Evolutionary conservation across 345 rosid genomes (phyloP).

Genomic region (Acer yangbiense): DNA sequence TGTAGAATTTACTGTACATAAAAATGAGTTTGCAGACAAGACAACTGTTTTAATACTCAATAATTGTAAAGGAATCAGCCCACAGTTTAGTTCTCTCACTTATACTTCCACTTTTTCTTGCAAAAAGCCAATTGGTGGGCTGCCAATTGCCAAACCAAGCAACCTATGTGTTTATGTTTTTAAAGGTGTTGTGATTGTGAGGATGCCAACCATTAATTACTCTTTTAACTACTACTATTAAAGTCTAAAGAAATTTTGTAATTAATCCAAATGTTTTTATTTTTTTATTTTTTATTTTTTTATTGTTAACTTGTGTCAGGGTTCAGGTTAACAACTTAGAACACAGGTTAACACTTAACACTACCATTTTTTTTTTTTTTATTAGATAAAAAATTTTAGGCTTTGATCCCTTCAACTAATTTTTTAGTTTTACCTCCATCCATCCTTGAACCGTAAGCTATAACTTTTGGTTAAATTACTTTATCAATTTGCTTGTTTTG

Average conservation of each 20-base stretch:
- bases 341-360: too few species aligned
- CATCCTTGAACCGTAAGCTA: background rate
- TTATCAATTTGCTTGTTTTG: too few species aligned
- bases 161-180: background rate
- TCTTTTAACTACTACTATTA: too few species aligned
- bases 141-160: background rate
- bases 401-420: background rate
- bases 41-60: conserved; percentile 17
- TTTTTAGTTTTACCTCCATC: background rate
- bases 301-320: too few species aligned
- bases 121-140: conserved; percentile 4
- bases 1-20: background rate
- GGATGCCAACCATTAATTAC: background rate
- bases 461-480: too few species aligned
- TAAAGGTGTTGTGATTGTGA: background rate
- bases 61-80: background rate
- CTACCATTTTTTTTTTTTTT: too few species aligned
- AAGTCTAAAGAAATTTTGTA: background rate
- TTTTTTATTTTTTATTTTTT: too few species aligned
- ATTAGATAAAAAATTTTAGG: background rate
- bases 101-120: background rate
- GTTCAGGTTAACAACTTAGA: too few species aligned
- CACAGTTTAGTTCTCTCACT: background rate
- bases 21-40: background rate
- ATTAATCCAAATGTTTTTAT: background rate